Percentiles rank a stretch among this genome's conserved stretches.
Evolutionary conservation across 2,329 filamentous ascomycete species (phyloP).

Genomic region (Leptographium galeiforme): DNA sequence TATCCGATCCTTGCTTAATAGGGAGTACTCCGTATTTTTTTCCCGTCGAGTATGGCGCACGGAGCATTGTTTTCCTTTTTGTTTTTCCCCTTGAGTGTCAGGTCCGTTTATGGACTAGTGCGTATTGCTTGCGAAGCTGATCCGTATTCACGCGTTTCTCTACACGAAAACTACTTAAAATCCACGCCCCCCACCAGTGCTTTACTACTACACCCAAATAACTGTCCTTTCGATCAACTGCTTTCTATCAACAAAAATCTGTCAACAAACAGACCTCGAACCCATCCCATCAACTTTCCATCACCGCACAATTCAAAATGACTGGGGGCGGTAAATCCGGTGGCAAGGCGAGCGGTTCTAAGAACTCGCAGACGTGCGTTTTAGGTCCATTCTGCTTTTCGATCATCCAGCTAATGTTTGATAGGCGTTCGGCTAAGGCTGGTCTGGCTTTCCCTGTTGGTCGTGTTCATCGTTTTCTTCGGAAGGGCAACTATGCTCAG

Average conservation of each 20-base stretch:
- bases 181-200: conserved; percentile 27
- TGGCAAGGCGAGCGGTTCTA: conserved; percentile 97
- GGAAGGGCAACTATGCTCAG: conserved; percentile 99
- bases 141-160: conserved; percentile 32
- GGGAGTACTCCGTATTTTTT: background rate
- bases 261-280: conserved; percentile 12
- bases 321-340: conserved; percentile 99
- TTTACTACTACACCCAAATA: conserved; percentile 18
- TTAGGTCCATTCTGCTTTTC: conserved; percentile 6
- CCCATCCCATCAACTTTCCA: conserved; percentile 15
- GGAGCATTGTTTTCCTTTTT: conserved; percentile 1
- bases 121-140: conserved; percentile 23
- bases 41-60: background rate
- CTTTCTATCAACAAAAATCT: conserved; percentile 15
- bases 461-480: conserved; percentile 98
- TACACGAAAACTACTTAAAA: conserved; percentile 44
- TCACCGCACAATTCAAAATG: conserved; percentile 60
- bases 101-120: conserved; percentile 19
- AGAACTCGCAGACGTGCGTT: conserved; percentile 99
- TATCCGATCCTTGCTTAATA: background rate
- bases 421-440: conserved; percentile 94
- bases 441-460: conserved; percentile 98
- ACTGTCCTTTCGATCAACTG: conserved; percentile 22
- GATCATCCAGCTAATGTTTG: conserved; percentile 21
- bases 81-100: conserved; percentile 3